Evolutionary conservation across 306 rosid genomes (phyloP).

Genomic region (Leucaena leucocephala): DNA sequence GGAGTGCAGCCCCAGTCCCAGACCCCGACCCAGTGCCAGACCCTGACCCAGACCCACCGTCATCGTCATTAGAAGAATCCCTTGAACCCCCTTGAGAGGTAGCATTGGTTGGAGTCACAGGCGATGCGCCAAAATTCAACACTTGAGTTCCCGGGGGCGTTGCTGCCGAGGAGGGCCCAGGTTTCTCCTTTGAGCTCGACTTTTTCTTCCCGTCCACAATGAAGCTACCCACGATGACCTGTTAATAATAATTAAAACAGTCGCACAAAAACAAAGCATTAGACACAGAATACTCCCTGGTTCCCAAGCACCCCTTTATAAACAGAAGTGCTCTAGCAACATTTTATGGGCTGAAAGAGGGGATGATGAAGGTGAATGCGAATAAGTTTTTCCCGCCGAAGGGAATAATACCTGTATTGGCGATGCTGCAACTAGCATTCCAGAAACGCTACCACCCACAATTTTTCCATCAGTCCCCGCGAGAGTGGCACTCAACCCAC

Average conservation of each 20-base stretch:
- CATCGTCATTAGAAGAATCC: slow-evolving; percentile 58
- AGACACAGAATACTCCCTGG: not conserved
- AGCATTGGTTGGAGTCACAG: slow-evolving; percentile 57
- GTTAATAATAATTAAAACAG: slow-evolving; percentile 37
- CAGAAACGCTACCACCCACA: slow-evolving; percentile 79
- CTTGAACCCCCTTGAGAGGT: slow-evolving; percentile 67
- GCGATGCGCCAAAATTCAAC: slow-evolving; percentile 58
- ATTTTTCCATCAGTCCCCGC: slow-evolving; percentile 69
- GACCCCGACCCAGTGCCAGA: not conserved
- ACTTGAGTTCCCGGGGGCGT: slow-evolving; percentile 45
- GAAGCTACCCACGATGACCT: slow-evolving; percentile 81
- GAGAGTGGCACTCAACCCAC: slow-evolving; percentile 57
- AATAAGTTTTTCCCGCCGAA: not conserved
- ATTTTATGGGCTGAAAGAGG: not conserved
- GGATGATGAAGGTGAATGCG: slow-evolving; percentile 8
- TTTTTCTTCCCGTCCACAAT: slow-evolving; percentile 60
- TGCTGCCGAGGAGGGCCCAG: slow-evolving; percentile 46
- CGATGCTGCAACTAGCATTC: slow-evolving; percentile 68
- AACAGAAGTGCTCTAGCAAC: too few relatives aligned
- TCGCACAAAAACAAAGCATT: slow-evolving; percentile 13
- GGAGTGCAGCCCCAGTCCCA: slow-evolving; percentile 25
- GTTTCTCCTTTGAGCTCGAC: slow-evolving; percentile 49
- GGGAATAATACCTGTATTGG: slow-evolving; percentile 59
- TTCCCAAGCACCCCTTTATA: too few relatives aligned
- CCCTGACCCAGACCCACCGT: slow-evolving; percentile 20